Evolutionary conservation across 768 basidiomycete species (phyloP), one percentile per base, ranked within the genome.

Genomic region (Calvatia gigantea): DNA sequence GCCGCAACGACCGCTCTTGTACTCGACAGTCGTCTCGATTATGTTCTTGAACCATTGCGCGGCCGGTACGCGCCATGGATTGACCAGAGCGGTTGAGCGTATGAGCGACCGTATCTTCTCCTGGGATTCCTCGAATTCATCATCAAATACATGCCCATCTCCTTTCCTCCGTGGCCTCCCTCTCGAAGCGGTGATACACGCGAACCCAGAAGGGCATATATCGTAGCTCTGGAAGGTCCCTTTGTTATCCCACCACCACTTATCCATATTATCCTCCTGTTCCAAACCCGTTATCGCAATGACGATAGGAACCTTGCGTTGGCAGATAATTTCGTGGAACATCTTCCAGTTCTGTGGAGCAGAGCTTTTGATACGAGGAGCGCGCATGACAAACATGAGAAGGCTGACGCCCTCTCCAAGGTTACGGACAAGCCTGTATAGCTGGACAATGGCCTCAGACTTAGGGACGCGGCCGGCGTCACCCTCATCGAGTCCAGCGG

Each of bases 241-340:
- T 45, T 63, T 58, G 31, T 76, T 65, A 29, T 57, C 53, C 12
- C 23, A 35, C 77, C 77, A 78, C 39, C 60, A 60, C 17, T 68
- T 59, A 59, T 63, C 67, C 14, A 62, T 62, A n/a, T 60, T 49
- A 15, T 66, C 62, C 33, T 69, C 63, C 39, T 66, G 61, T 60
- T 75, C 76, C 8, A 77, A 65, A 27, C 74, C 73, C 1, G 74
- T 75, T 6, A 78, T 53, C 1, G 64, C 70, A 19, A 78, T 52
- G 3, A 71, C 62, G 17, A 73, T 71, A 3, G 77, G 77, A 15
- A 78, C 76, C 35, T 65, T 60, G 29, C 62, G 60, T 41, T 64
- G 65, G 48, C 74, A 75, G 12, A 78, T 69, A 12, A 72, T 64
- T 11, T 73, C 67, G 46, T 61, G 19, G 56, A 76, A 71, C 23